phyloP scores from a whole-genome alignment of 78 protist species.

The slime mould (Dictyostelium discoideum) region DNA sequence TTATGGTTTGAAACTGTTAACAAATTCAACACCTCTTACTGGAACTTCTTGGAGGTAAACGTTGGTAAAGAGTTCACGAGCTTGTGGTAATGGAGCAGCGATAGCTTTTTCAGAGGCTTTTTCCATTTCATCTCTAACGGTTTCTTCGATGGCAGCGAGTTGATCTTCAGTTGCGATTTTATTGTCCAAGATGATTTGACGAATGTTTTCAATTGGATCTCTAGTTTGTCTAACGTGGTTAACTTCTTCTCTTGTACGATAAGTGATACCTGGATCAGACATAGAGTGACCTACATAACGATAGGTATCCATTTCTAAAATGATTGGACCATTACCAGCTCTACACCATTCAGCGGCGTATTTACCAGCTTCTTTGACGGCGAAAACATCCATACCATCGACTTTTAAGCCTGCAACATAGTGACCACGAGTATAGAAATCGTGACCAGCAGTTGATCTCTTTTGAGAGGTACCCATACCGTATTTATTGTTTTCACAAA shows the following conservation, averaged over 20 bases:
- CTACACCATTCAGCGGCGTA: conserved; percentile 84
- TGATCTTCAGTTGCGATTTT: conserved; percentile 89
- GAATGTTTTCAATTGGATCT: conserved; percentile 88
- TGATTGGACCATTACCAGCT: conserved; percentile 89
- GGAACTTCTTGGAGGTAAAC: conserved; percentile 75
- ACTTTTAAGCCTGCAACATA: conserved; percentile 95
- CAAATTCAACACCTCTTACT: conserved; percentile 62
- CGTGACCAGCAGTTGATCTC: conserved; percentile 91
- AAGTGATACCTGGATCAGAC: conserved; percentile 98
- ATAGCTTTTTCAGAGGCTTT: conserved; percentile 88
- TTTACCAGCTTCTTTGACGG: conserved; percentile 88
- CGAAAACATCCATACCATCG: conserved; percentile 96
- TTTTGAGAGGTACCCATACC: conserved; percentile 97
- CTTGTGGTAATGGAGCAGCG: conserved; percentile 69
- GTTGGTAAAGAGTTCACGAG: conserved; percentile 73
- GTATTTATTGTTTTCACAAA: conserved; percentile 97
- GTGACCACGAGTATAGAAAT: conserved; percentile 96
- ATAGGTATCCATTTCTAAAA: conserved; percentile 94
- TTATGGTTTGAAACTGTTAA: conserved; percentile 37
- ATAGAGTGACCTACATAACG: conserved; percentile 99
- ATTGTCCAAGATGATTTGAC: conserved; percentile 44
- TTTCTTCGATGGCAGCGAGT: conserved; percentile 77
- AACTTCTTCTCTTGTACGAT: conserved; percentile 93
- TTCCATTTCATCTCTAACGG: conserved; percentile 75
- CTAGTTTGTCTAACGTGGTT: conserved; percentile 69